A percentile compares a stretch with the other conserved stretches of the same genome.
Conservation (phyloP, 345 rosid species). For the Citrus hindsii region DNA sequence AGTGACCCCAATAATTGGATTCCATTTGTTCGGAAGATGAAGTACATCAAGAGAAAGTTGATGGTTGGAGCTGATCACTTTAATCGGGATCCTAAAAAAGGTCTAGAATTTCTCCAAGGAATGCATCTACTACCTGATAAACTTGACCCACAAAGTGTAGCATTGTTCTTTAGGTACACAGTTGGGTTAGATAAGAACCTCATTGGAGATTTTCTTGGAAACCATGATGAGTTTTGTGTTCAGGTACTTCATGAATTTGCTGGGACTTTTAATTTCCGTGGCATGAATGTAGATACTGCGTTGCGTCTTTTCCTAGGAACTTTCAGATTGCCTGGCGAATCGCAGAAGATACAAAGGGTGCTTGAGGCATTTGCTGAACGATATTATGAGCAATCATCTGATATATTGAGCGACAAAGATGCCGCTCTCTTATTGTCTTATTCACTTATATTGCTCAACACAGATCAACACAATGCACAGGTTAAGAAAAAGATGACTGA, state of each 20-base stretch:
- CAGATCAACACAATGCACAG: constrained; percentile 75
- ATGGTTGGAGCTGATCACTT: constrained; percentile 68
- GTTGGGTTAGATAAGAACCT: constrained; percentile 68
- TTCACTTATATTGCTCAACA: constrained; percentile 68
- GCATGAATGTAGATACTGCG: constrained; percentile 65
- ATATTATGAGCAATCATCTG: constrained; percentile 76
- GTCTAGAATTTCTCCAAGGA: constrained; percentile 65
- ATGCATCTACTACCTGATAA: constrained; percentile 61
- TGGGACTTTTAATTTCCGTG: constrained; percentile 59
- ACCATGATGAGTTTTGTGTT: constrained; percentile 71
- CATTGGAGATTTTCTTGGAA: constrained; percentile 68
- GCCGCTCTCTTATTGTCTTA: constrained; percentile 72
- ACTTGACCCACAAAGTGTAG: constrained; percentile 69
- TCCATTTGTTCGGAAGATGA: constrained; percentile 57
- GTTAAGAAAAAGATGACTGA: constrained; percentile 81
- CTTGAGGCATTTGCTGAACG: constrained; percentile 82
- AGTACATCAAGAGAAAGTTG: constrained; percentile 51
- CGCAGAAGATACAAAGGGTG: constrained; percentile 80
- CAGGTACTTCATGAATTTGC: constrained; percentile 77
- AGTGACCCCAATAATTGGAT: constrained; percentile 54
- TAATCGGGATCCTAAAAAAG: constrained; percentile 65
- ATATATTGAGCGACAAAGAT: constrained; percentile 53
- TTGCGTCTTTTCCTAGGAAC: constrained; percentile 73
- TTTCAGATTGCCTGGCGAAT: constrained; percentile 76
- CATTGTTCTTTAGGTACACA: constrained; percentile 65